Base-by-base conservation (phyloP, 139 green algal species). In the Chlamydomonas sphaeroides region DNA sequence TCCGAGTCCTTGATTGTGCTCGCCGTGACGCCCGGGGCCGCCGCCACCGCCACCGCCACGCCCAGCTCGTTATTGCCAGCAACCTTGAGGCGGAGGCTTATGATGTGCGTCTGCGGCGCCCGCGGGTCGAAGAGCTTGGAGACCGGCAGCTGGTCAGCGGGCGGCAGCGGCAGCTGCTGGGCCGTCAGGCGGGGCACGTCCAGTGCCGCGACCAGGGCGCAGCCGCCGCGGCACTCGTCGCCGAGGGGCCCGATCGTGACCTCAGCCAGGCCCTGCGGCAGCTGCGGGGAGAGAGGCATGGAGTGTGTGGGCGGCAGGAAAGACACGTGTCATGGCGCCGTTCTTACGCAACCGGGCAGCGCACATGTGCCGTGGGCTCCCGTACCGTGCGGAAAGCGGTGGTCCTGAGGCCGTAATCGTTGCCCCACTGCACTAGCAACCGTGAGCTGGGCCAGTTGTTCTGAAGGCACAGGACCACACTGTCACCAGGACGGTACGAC, bases 381-480 rank as follows among this genome's bases (percentile, higher is more conserved):
- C n/a, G n/a, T n/a, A n/a, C 72, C 72, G 35, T 20, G 72, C 2
- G 23, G 26, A 85, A 17, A 6, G 41, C 66, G 5, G 35, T 32
- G 30, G 51, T 57, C 18, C 38, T 26, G 6, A 74, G n/a, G 17
- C 48, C 30, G 38, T 73, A 32, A 5, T 32, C 25, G 36, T 87
- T 88, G 68, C 87, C 87, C 87, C 87, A 91, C 62, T 85, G 73
- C 35, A 88, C 30, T 51, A 91, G 61, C 62, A 68, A 53, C 17
- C 62, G 59, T 15, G 81, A 61, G 20, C 68, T 79, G 45, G 79
- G 81, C 67, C 68, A 91, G 51, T 83, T 83, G 62, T 87, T 87
- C 63, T 88, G 79, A 15, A 91, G 51, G 1, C 28, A 2, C 38
- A 91, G 36, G 39, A 41, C 35, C 1, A 78, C 70, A 8, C 20